Evolutionary conservation across 495 filamentous ascomycete species (phyloP), one percentile per base, ranked within the genome.

Genomic region (Peziza echinospora): DNA sequence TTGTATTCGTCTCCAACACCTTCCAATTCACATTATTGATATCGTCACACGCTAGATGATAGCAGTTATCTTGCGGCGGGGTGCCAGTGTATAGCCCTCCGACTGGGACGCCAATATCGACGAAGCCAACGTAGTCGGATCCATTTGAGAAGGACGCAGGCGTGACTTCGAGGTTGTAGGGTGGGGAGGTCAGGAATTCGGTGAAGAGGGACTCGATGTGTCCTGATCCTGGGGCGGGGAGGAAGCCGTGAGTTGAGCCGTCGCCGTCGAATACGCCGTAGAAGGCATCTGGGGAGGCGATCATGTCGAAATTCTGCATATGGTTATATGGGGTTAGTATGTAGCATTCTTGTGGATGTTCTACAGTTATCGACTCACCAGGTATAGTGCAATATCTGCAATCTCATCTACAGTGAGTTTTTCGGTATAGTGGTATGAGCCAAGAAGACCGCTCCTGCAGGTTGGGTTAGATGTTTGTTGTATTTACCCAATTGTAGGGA

Each of bases 241-340:
- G 46, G 2, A 65, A 45, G 24, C 56, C 48, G 10, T 57, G 51
- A n/a, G 57, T 59, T 24, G 53, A 53, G 16, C 61, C 67, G 48
- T 63, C 64, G 28, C 59, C 61, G 26, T 63, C 55, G 45, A 64
- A 61, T 13, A 56, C 55, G 22, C 63, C 64, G 40, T 61, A 63
- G 51, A 63, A 65, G 1, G 62, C 63, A n/a, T n/a, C n/a, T n/a
- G n/a, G n/a, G 5, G 37, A 47, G 7, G 59, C 57, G 10, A 65
- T 53, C 66, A 68, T 68, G 50, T 68, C 66, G 26, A 64, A 68
- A 53, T 68, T 68, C 42, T n/a, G n/a, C n/a, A n/a, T n/a, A n/a
- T n/a, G n/a, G n/a, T n/a, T n/a, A n/a, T n/a, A n/a, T n/a, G n/a
- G n/a, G n/a, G n/a, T n/a, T n/a, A n/a, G n/a, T n/a, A n/a, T n/a